These are phyloP conservation scores for Exophiala oligosperma DNA, from an alignment of 2,329 filamentous ascomycete species.

Conservation along the genomic window DNA sequence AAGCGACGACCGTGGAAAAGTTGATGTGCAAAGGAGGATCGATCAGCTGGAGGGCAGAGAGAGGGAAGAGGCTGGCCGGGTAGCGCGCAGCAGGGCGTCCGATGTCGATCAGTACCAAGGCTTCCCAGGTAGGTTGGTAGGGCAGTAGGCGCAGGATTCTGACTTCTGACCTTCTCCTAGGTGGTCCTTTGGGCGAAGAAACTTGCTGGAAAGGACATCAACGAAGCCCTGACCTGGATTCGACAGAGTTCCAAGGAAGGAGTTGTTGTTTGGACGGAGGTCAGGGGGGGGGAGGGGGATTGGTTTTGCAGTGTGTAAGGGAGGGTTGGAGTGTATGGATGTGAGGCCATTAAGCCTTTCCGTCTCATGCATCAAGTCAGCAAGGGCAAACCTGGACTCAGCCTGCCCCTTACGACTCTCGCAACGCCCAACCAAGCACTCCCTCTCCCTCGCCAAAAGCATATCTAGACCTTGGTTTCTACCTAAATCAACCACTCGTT, in stretches of 20 bases:
- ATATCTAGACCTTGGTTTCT: not conserved
- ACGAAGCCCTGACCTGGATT: not conserved
- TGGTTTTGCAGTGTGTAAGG: slow-evolving; percentile 1
- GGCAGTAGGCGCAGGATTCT: not conserved
- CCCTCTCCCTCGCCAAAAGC: not conserved
- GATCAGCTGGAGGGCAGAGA: slow-evolving; percentile 11
- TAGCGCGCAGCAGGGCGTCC: not conserved
- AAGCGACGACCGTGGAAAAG: no score
- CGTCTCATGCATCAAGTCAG: not conserved
- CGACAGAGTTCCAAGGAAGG: not conserved
- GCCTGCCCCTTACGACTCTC: not conserved
- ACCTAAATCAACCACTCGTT: not conserved
- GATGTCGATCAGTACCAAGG: slow-evolving; percentile 1
- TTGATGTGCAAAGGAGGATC: not conserved
- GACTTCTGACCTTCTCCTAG: not conserved
- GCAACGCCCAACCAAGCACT: not conserved
- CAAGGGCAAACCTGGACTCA: not conserved
- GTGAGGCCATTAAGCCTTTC: not conserved
- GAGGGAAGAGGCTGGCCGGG: slow-evolving; percentile 17
- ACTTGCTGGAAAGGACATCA: not conserved
- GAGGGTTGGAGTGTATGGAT: not conserved
- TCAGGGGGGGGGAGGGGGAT: not conserved
- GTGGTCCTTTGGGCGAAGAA: not conserved
- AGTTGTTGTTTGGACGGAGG: not conserved
- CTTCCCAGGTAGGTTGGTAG: not conserved